Evolutionary conservation across 768 basidiomycete species (phyloP), one percentile per base, ranked within the genome.

Genomic region (Russula vinacea): DNA sequence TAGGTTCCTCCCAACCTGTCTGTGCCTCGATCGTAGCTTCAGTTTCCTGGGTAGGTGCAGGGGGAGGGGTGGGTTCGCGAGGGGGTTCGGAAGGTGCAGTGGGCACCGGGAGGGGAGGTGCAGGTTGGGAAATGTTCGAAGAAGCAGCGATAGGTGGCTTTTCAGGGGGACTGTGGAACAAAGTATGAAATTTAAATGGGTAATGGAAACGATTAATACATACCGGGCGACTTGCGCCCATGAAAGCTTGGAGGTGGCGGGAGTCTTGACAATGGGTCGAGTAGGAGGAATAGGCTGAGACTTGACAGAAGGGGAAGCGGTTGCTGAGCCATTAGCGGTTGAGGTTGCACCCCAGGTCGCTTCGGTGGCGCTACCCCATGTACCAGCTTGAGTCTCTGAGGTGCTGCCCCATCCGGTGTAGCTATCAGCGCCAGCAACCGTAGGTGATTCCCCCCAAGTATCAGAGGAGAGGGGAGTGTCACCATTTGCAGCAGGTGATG

Each of bases 141-240:
- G 75, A 73, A 9, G 79, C 77, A 22, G 80, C 72, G 50, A 80
- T 79, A 16, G 77, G 69, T 16, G 81, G 81, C 73, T 89, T 90
- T 72, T 89, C 87, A 68, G 88, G 85, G 26, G 82, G 81, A 59
- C 87, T 90, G 66, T 29, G 1, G 35, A 62, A 47, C 68, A 62
- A 53, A 32, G 55, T 58, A 26, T 69, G 61, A 51, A 35, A 39
- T 16, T 44, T 53, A 22, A 56, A 51, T 19, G 49, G 8, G 32
- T n/a, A 22, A 24, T 42, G 29, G 47, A 57, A 64, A 45, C 45
- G 37, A 56, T 33, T 42, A 60, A 32, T 39, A 76, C 81, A 8
- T 71, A 88, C 90, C 86, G 80, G 67, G 91, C 90, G 72, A 93
- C 80, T 70, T 93, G 88, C 9, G 91, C 91, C 90, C 90, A 93